Percentiles rank a stretch among this genome's conserved stretches.
Conservation (phyloP, 139 green algal species). For the Chloropicon primus region DNA sequence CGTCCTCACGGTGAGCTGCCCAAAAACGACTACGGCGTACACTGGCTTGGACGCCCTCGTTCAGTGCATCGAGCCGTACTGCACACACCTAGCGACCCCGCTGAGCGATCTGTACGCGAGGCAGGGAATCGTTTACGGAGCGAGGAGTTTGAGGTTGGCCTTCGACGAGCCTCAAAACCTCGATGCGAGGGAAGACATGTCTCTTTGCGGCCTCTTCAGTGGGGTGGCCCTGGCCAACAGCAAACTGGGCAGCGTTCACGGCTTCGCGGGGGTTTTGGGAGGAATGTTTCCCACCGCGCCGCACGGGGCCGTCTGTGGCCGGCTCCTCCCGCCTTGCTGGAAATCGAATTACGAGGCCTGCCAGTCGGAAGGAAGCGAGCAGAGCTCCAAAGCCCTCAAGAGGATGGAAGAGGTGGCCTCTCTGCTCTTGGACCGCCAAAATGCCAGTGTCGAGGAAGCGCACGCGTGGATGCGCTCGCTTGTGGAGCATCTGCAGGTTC, state of each 20-base stretch:
- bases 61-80: slow-evolving; percentile 19
- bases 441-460: slow-evolving; percentile 5
- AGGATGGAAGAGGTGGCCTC: slow-evolving; percentile 1
- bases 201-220: slow-evolving; percentile 10
- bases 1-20: slow-evolving; percentile 4
- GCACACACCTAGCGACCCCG: slow-evolving; percentile 3
- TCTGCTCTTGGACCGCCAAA: not conserved
- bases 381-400: not conserved
- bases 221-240: slow-evolving; percentile 13
- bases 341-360: slow-evolving; percentile 3
- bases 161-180: slow-evolving; percentile 3
- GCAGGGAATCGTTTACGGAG: slow-evolving; percentile 4
- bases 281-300: slow-evolving; percentile 10
- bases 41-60: slow-evolving; percentile 14
- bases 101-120: slow-evolving; percentile 3
- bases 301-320: slow-evolving; percentile 13
- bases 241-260: slow-evolving; percentile 16
- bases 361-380: not conserved
- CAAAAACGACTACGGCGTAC: slow-evolving; percentile 8
- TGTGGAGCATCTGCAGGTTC: slow-evolving; percentile 4
- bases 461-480: slow-evolving; percentile 6
- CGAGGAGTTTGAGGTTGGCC: not conserved
- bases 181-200: slow-evolving; percentile 12
- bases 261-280: slow-evolving; percentile 11
- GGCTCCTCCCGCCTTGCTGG: slow-evolving; percentile 9